Percentiles rank a stretch among this genome's conserved stretches.
phyloP scores from a whole-genome alignment of 2,329 filamentous ascomycete genomes.

The Simplicillium aogashimaense region DNA sequence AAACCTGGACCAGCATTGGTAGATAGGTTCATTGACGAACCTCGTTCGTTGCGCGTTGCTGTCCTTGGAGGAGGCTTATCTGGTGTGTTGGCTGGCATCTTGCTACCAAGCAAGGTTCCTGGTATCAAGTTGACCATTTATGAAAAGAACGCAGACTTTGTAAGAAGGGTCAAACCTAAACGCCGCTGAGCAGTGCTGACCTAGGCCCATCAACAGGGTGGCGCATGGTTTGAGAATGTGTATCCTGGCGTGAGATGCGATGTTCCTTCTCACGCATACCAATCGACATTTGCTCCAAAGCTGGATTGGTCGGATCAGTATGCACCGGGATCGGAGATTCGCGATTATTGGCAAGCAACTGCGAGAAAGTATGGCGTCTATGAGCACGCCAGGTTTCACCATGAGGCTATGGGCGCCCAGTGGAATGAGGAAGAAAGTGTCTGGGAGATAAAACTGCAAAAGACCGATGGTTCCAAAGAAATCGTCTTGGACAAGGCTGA shows the following conservation, averaged over 20 bases:
- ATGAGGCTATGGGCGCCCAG: conserved; percentile 40
- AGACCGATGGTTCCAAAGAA: conserved; percentile 23
- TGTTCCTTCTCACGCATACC: conserved; percentile 61
- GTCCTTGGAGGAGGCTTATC: conserved; percentile 26
- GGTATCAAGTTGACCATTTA: conserved; percentile 54
- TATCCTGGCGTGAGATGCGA: conserved; percentile 61
- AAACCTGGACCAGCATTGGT: conserved; percentile 13
- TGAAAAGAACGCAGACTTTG: conserved; percentile 59
- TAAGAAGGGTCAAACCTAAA: conserved; percentile 24
- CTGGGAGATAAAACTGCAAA: conserved; percentile 44
- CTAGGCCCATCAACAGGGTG: conserved; percentile 30
- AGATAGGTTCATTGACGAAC: conserved; percentile 24
- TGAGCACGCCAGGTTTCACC: conserved; percentile 42
- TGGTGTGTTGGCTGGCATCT: conserved; percentile 44
- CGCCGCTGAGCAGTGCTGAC: no score
- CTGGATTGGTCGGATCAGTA: conserved; percentile 61
- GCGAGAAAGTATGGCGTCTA: conserved; percentile 57
- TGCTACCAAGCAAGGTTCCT: conserved; percentile 61
- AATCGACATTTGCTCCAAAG: conserved; percentile 58
- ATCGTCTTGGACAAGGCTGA: conserved; percentile 40
- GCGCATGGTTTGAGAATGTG: conserved; percentile 44
- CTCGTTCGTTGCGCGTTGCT: conserved; percentile 20
- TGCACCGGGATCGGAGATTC: conserved; percentile 56
- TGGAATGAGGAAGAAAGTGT: conserved; percentile 41
- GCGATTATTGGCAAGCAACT: conserved; percentile 53